phyloP scores from a whole-genome alignment of 2,329 filamentous ascomycete genomes.

The Botrytis cinerea region DNA sequence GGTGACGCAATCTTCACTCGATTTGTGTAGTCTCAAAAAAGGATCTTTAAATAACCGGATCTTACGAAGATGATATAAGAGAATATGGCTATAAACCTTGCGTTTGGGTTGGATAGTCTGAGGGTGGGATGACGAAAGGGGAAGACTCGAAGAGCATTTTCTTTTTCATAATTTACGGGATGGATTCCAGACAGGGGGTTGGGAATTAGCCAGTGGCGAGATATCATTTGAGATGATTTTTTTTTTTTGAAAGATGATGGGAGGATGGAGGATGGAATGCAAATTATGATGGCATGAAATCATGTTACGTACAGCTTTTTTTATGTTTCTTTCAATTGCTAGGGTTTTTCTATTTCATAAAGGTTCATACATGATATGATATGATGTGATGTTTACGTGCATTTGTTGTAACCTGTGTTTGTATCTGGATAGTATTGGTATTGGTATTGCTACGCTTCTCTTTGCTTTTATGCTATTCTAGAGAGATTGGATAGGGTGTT shows the following conservation, averaged over 20 bases:
- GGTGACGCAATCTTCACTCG: constrained; percentile 2
- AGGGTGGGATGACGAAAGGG: neutral
- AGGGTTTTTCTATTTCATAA: constrained; percentile 5
- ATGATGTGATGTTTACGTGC: neutral
- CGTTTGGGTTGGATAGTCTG: constrained; percentile 14
- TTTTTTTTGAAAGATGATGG: neutral
- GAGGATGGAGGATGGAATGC: constrained; percentile 17
- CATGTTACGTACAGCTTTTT: constrained; percentile 12
- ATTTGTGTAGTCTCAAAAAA: constrained; percentile 8
- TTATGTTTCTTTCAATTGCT: constrained; percentile 10
- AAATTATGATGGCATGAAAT: constrained; percentile 21
- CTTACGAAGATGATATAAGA: neutral
- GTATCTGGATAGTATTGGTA: neutral
- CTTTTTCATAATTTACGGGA: constrained; percentile 19
- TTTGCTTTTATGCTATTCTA: neutral
- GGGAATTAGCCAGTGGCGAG: neutral
- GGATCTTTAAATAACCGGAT: neutral
- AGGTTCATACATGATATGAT: neutral
- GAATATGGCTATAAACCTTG: constrained; percentile 6
- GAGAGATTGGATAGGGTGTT: neutral
- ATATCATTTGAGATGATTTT: constrained; percentile 8
- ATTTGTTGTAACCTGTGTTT: neutral
- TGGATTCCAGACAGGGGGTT: neutral
- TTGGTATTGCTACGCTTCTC: neutral
- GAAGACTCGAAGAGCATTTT: constrained; percentile 3